phyloP scores from a whole-genome alignment of 176 grass and related monocot genomes.

The Cocos nucifera region DNA sequence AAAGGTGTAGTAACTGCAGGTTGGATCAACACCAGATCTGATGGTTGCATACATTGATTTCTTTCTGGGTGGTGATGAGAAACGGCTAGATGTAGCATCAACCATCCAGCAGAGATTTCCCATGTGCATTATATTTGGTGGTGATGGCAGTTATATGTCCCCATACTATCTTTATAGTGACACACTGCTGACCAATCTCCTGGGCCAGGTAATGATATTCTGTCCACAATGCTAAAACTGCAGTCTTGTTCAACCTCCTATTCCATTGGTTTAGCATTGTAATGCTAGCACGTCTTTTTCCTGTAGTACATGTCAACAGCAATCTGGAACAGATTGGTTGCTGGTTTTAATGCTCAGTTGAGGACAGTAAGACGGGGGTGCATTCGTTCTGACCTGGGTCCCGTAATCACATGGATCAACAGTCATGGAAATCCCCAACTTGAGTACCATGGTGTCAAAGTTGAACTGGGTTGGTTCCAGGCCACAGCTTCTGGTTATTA shows the following conservation, averaged over 20 bases:
- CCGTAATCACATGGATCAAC: slow-evolving; percentile 59
- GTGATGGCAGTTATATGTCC: slow-evolving; percentile 97
- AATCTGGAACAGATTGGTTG: slow-evolving; percentile 95
- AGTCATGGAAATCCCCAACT: slow-evolving; percentile 81
- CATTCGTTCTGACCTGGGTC: slow-evolving; percentile 46
- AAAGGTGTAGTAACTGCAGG: slow-evolving; percentile 35
- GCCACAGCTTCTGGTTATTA: slow-evolving; percentile 92
- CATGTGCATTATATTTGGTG: slow-evolving; percentile 94
- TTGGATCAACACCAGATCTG: slow-evolving; percentile 90
- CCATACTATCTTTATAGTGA: slow-evolving; percentile 91
- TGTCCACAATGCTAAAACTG: slow-evolving; percentile 1
- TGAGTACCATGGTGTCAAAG: slow-evolving; percentile 65
- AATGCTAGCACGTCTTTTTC: slow-evolving; percentile 14
- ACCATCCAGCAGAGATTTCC: slow-evolving; percentile 90
- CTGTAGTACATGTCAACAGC: slow-evolving; percentile 75
- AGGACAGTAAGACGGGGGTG: slow-evolving; percentile 57
- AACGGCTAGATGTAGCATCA: slow-evolving; percentile 65
- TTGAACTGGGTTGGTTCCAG: slow-evolving; percentile 91
- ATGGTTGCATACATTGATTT: slow-evolving; percentile 99
- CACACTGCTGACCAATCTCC: slow-evolving; percentile 82
- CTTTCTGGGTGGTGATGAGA: slow-evolving; percentile 97
- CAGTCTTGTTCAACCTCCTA: not conserved
- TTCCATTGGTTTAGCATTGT: slow-evolving; percentile 6
- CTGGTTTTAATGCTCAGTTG: slow-evolving; percentile 86
- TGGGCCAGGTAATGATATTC: slow-evolving; percentile 56